phyloP scores from a whole-genome alignment of 2,329 filamentous ascomycete genomes.

The Penicillium sumatraense region DNA sequence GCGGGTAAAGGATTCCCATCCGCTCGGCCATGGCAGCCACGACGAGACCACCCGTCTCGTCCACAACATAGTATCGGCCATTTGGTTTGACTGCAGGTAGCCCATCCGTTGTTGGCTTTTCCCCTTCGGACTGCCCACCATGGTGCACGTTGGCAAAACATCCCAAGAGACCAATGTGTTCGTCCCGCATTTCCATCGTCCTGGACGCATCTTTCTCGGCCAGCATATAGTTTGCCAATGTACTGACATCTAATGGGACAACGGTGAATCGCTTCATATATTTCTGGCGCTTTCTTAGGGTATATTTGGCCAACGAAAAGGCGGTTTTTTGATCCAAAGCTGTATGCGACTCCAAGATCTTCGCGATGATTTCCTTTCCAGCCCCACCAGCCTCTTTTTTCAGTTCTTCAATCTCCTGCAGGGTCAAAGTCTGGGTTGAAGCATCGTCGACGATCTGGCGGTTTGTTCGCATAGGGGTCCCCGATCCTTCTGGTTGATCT shows the following conservation, averaged over 20 bases:
- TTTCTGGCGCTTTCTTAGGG: conserved; percentile 89
- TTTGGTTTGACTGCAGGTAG: conserved; percentile 42
- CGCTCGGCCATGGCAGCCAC: conserved; percentile 84
- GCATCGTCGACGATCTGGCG: conserved; percentile 66
- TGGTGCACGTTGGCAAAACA: conserved; percentile 92
- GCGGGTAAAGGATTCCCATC: conserved; percentile 76
- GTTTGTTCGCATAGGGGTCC: conserved; percentile 64
- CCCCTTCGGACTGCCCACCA: conserved; percentile 48
- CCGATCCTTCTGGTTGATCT: conserved; percentile 35
- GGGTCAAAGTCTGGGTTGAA: conserved; percentile 73
- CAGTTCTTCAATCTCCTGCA: conserved; percentile 72
- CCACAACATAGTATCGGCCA: conserved; percentile 78
- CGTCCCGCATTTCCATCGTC: conserved; percentile 84
- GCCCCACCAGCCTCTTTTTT: conserved; percentile 75
- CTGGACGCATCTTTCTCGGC: conserved; percentile 78
- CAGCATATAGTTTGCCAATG: conserved; percentile 76
- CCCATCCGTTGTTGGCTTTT: conserved; percentile 24
- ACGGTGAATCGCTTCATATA: conserved; percentile 88
- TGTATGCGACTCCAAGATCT: conserved; percentile 85
- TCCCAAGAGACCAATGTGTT: conserved; percentile 77
- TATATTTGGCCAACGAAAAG: conserved; percentile 95
- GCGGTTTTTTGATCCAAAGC: conserved; percentile 91
- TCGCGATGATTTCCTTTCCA: conserved; percentile 89
- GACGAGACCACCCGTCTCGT: conserved; percentile 83
- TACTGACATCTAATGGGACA: conserved; percentile 78